Base-by-base conservation (phyloP, 1,139 yeast species). In the Suhomyces coccinellae region DNA sequence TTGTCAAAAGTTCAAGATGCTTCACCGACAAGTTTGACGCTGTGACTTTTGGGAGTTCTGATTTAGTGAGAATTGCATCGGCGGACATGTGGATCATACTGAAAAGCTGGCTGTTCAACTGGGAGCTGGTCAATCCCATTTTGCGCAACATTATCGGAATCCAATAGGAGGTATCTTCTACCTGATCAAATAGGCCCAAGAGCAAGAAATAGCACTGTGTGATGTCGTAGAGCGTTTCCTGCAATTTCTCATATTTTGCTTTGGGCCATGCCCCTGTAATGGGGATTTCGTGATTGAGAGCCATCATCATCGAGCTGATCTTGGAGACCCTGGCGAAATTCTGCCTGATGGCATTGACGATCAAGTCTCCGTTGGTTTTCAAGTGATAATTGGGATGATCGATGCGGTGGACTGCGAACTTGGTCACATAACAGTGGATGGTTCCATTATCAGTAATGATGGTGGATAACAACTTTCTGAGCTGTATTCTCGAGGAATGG, bases 191-290 rank as follows among this genome's bases (percentile, higher is more conserved):
- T 5, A 66, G 54, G 2, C 57, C 36, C 28, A 62, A 56, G 9
- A 69, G 48, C 36, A 62, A 48, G 35, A 55, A 61, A 45, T 68
- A 68, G 26, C 69, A 51, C 51, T 61, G 70, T 4, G 63, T 51
- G 3, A 67, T 53, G 45, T 69, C 71, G 17, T 61, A 58, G 9
- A 67, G 47, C n/a, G 58, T 52, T 5, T 46, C 46, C 40, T 61
- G 67, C 10, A 70, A 50, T 41, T 56, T 55, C 15, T 43, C 43
- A 46, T 69, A 69, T 36, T 62, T 66, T 13, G 52, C 51, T 27
- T 55, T 57, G 0, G 75, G 75, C 74, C 74, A 70, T n/a, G 53
- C 42, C 0, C 75, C 75, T 2, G 63, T 52, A 8, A 69, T 40
- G 0, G 70, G 66, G 8, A 66, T 43, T 45, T 70, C 75, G 43